Evolutionary conservation across 306 rosid species (phyloP).

Genomic region (Ochetophila trinervis): DNA sequence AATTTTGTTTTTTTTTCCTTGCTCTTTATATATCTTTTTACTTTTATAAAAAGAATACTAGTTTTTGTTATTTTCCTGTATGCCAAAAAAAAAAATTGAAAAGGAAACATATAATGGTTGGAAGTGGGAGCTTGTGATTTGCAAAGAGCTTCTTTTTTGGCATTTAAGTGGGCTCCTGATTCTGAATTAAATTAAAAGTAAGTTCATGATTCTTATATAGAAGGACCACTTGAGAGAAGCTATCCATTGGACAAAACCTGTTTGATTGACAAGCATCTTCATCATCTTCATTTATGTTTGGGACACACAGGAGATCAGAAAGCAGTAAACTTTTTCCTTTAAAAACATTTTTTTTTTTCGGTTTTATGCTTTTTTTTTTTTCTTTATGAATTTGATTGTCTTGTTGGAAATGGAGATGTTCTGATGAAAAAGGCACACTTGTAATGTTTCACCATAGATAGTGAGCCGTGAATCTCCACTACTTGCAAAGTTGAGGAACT

Average conservation of each 20-base stretch:
- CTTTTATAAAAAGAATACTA: background rate
- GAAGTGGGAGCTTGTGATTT: constrained; percentile 47
- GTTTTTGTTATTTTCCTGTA: no score
- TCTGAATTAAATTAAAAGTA: constrained; percentile 46
- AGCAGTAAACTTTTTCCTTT: constrained; percentile 20
- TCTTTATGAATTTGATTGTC: constrained; percentile 27
- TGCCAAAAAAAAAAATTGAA: constrained; percentile 6
- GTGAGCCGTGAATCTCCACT: constrained; percentile 62
- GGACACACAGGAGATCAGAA: constrained; percentile 38
- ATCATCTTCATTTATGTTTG: constrained; percentile 40
- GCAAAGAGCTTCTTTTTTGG: constrained; percentile 25
- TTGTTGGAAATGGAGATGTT: constrained; percentile 26
- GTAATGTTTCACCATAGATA: constrained; percentile 47
- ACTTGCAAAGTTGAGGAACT: constrained; percentile 36
- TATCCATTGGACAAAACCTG: constrained; percentile 37
- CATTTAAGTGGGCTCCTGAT: constrained; percentile 51
- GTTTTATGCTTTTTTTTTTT: constrained; percentile 20
- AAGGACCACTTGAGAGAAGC: constrained; percentile 37
- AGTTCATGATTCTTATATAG: constrained; percentile 43
- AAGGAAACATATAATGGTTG: constrained; percentile 31
- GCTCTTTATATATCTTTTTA: background rate
- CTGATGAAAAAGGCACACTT: constrained; percentile 35
- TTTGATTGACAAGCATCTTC: constrained; percentile 47
- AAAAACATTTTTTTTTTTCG: constrained; percentile 14
- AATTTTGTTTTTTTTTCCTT: constrained; percentile 30